phyloP scores from a whole-genome alignment of 257 asterid species.

The Solanum chiquidenum region DNA sequence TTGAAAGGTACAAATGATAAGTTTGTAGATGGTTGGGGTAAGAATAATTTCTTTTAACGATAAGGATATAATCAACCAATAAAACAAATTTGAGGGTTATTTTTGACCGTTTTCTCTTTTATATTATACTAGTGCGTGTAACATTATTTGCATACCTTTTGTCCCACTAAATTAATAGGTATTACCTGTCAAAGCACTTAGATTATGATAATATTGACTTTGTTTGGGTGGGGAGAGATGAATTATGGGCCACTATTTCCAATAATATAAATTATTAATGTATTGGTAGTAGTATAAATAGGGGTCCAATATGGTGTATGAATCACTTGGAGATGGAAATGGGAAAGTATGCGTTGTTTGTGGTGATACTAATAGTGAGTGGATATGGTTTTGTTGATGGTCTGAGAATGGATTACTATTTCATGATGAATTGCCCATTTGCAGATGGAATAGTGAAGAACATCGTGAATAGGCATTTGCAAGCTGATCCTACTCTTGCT shows the following conservation, averaged over 20 bases:
- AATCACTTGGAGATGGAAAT: background rate
- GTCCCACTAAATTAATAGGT: background rate
- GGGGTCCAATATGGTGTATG: background rate
- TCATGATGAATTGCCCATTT: conserved; percentile 52
- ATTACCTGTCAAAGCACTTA: background rate
- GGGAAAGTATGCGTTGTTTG: conserved; percentile 14
- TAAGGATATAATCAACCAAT: no score
- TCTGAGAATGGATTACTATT: conserved; percentile 59
- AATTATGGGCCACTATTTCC: conserved; percentile 15
- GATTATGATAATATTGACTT: conserved; percentile 2
- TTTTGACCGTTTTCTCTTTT: no score
- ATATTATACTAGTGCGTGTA: background rate
- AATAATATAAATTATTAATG: no score
- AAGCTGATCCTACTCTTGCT: conserved; percentile 70
- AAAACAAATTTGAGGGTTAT: no score
- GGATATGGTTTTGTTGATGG: conserved; percentile 36
- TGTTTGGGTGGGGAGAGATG: conserved; percentile 7
- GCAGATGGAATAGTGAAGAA: conserved; percentile 44
- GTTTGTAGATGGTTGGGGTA: no score
- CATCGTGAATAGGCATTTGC: conserved; percentile 47
- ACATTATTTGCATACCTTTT: background rate
- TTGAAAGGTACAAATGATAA: no score
- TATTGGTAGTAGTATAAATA: background rate
- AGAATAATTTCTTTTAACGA: no score
- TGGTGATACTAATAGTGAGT: conserved; percentile 17